Conservation (phyloP, 1,284 basidiomycete species). For the Afroboletus lepidellus region DNA sequence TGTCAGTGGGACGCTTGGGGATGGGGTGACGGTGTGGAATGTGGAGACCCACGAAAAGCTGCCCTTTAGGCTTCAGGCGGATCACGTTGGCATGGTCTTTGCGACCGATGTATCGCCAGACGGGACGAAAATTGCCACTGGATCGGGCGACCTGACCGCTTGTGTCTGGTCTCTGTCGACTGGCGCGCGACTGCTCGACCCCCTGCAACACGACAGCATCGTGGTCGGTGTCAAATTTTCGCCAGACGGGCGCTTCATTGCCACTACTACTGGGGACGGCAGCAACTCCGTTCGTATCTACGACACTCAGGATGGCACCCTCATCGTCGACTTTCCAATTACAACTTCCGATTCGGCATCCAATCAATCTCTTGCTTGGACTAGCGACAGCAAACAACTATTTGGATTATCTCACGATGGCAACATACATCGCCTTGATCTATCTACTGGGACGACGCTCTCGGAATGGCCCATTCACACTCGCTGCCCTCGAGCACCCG, state of each 20-base stretch:
- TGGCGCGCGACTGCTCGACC: constrained; percentile 3
- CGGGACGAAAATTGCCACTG: constrained; percentile 5
- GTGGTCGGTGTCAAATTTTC: neutral
- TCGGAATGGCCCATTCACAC: constrained; percentile 9
- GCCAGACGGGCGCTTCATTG: constrained; percentile 5
- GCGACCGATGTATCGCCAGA: constrained; percentile 10
- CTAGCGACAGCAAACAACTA: neutral
- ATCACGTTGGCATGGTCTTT: neutral
- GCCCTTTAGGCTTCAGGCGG: neutral
- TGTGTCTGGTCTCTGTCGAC: constrained; percentile 10
- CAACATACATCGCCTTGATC: constrained; percentile 3
- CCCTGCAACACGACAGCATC: constrained; percentile 1
- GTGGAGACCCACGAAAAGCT: neutral
- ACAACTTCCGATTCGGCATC: neutral
- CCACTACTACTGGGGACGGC: constrained; percentile 3
- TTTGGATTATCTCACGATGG: neutral
- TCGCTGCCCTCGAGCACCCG: neutral
- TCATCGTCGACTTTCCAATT: constrained; percentile 1
- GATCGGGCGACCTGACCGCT: constrained; percentile 7
- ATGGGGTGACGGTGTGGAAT: constrained; percentile 4
- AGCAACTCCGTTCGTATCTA: constrained; percentile 5
- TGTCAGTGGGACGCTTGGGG: constrained; percentile 1
- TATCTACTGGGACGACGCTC: neutral
- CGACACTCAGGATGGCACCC: neutral
- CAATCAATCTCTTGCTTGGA: constrained; percentile 9